phyloP scores from a whole-genome alignment of 176 grass and related monocot species.

The Avena eriantha region DNA sequence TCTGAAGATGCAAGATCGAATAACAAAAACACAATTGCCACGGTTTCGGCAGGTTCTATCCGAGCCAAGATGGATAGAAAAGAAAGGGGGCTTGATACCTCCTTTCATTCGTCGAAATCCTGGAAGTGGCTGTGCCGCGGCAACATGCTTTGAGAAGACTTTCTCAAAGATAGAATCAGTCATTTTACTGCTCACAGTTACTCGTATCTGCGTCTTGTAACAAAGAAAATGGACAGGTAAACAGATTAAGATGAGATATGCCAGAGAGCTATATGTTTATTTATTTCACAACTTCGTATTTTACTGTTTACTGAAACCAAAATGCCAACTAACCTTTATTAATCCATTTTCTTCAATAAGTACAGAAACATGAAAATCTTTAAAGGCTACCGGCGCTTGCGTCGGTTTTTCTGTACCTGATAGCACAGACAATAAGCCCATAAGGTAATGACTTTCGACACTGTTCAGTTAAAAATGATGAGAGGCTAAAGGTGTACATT shows the following conservation, averaged over 20 bases:
- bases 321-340: slow-evolving; percentile 60
- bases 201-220: slow-evolving; percentile 55
- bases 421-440: slow-evolving; percentile 19
- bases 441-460: not conserved
- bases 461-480: slow-evolving; percentile 28
- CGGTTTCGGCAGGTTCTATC: not conserved
- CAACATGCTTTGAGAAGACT: slow-evolving; percentile 61
- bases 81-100: slow-evolving; percentile 27
- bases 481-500: slow-evolving; percentile 33
- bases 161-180: slow-evolving; percentile 55
- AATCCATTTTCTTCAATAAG: slow-evolving; percentile 41
- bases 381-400: slow-evolving; percentile 5
- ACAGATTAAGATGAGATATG: slow-evolving; percentile 32
- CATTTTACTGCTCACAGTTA: slow-evolving; percentile 47
- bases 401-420: slow-evolving; percentile 47
- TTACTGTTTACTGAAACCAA: not conserved
- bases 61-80: slow-evolving; percentile 27
- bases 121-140: slow-evolving; percentile 72
- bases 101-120: slow-evolving; percentile 77
- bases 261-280: not conserved
- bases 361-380: slow-evolving; percentile 50
- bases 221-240: slow-evolving; percentile 23
- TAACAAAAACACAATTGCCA: slow-evolving; percentile 12
- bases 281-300: not conserved
- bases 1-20: not conserved